Percentiles rank a stretch among this genome's conserved stretches.
Conservation (phyloP, 768 basidiomycete genomes). For the Pisolithus orientalis region DNA sequence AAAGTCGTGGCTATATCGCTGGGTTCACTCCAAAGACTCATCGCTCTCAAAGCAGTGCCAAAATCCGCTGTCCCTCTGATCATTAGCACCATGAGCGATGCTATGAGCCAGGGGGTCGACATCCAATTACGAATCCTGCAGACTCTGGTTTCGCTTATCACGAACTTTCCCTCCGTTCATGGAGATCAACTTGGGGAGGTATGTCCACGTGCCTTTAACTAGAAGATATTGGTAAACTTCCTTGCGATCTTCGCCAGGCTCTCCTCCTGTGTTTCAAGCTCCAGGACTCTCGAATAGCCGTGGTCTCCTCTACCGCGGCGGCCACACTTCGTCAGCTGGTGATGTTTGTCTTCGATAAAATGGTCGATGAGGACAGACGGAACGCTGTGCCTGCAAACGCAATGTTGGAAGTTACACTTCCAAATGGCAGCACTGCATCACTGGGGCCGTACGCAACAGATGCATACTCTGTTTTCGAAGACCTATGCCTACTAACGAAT, state of each 20-base stretch:
- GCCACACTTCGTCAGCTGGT: slow-evolving; percentile 93
- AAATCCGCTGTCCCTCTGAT: slow-evolving; percentile 74
- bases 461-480: slow-evolving; percentile 85
- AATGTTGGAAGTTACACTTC: slow-evolving; percentile 46
- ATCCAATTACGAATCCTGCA: slow-evolving; percentile 93
- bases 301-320: slow-evolving; percentile 95
- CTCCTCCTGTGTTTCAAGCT: slow-evolving; percentile 91
- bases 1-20: slow-evolving; percentile 93
- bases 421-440: slow-evolving; percentile 57
- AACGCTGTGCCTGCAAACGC: slow-evolving; percentile 19
- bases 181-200: slow-evolving; percentile 79
- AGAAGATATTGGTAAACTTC: not conserved
- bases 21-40: slow-evolving; percentile 85
- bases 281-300: slow-evolving; percentile 92
- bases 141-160: slow-evolving; percentile 85
- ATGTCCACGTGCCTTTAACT: slow-evolving; percentile 22
- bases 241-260: slow-evolving; percentile 43
- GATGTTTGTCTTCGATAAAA: slow-evolving; percentile 97
- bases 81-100: slow-evolving; percentile 78
- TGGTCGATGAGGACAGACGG: slow-evolving; percentile 66
- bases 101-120: slow-evolving; percentile 91
- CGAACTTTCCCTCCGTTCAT: slow-evolving; percentile 79
- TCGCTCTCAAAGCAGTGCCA: slow-evolving; percentile 79
- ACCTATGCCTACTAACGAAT: slow-evolving; percentile 84
- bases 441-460: slow-evolving; percentile 78